These are phyloP conservation scores for Globisporangium megalacanthum DNA, from an alignment of 352 stramenopile genomes.

Conservation along the genomic window DNA sequence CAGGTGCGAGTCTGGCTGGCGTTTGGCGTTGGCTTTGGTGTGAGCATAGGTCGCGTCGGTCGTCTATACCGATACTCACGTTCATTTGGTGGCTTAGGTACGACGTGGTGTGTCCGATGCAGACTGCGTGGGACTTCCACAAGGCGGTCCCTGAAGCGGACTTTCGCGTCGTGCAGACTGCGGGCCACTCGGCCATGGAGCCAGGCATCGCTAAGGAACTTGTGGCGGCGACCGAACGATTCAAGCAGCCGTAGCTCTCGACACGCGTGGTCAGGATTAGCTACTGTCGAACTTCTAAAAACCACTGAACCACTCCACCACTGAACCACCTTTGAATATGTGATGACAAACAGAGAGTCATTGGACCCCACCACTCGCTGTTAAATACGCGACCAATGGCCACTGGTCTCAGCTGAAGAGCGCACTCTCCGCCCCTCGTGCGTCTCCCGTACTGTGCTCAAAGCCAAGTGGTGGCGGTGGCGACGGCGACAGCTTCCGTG, in stretches of 20 bases:
- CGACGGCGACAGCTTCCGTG: constrained; percentile 16
- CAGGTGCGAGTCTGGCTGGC: constrained; percentile 26
- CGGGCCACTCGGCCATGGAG: constrained; percentile 71
- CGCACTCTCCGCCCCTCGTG: background rate
- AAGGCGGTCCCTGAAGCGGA: constrained; percentile 65
- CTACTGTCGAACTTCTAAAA: no score
- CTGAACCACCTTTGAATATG: background rate
- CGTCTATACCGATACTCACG: background rate
- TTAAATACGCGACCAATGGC: no score
- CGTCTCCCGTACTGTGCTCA: background rate
- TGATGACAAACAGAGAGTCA: no score
- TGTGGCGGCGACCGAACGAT: constrained; percentile 66
- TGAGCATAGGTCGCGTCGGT: background rate
- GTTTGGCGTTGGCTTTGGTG: background rate
- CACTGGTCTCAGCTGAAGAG: background rate
- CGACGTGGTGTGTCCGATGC: constrained; percentile 86
- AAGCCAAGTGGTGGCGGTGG: background rate
- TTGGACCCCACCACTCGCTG: no score
- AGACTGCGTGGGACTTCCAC: constrained; percentile 86
- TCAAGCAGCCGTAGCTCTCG: constrained; percentile 23
- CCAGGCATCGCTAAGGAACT: constrained; percentile 69
- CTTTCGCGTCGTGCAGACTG: constrained; percentile 67
- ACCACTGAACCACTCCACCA: background rate
- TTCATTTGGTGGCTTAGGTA: constrained; percentile 35
- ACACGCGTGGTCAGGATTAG: background rate